Base-by-base conservation (phyloP, 2,329 filamentous ascomycete species). In the Hypoxylon sp. region DNA sequence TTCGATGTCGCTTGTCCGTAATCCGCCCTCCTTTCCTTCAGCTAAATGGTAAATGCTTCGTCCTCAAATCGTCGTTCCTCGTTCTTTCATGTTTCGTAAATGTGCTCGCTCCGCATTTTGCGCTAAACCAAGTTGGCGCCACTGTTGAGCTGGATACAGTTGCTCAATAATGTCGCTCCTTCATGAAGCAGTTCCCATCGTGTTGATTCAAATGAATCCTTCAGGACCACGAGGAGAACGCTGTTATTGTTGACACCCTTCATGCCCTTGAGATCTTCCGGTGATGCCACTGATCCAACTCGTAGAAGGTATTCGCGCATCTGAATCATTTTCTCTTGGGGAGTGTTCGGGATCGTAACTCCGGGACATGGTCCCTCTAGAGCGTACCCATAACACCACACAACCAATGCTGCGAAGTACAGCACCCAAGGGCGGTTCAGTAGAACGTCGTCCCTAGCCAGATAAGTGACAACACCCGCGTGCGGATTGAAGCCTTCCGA, bases 341-440 rank as follows among this genome's bases (percentile, higher is more conserved):
- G 78, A 1, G 78, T 86, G 26, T 69, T 71, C 47, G 89, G 83
- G 13, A 75, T 73, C 61, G 72, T 78, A 40, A 73, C 65, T 3
- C 71, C 73, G 5, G 79, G 75, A 49, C 89, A 83, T 0, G 91
- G 82, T 0, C 94, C 94, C 62, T 97, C 94, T 13, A 96, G 76
- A 0, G 93, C 91, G 67, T 86, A 97, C 2, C 92, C 93, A 65
- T 97, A 99, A 53, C 86, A 91, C 94, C 94, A 99, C 1, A 97
- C 89, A 15, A 97, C 90, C 9, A 99, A 79, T 0, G 87, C 86
- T 1, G 94, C 90, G 67, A 96, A 95, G 72, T 97, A 99, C 41
- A 97, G 77, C 7, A 97, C 91, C 93, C 94, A 99, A 0, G 93
- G 90, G 11, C 94, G 81, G 66, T 97, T 96, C 52, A 97, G 80